A percentile compares a stretch with the other conserved stretches of the same genome.
These are phyloP conservation scores for Sapria himalayana DNA, from an alignment of 345 rosid species.

Conservation along the genomic window DNA sequence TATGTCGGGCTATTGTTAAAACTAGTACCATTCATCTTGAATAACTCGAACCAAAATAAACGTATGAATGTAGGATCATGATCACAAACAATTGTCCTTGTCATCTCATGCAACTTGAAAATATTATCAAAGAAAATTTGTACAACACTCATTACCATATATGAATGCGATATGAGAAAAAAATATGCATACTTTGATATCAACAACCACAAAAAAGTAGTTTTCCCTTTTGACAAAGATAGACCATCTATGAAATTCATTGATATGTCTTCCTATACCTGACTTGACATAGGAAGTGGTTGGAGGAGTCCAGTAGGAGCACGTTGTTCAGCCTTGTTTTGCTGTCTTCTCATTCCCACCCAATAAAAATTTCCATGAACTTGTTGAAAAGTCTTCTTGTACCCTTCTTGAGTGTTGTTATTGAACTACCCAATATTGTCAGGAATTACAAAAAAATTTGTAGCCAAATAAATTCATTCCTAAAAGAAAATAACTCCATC, in stretches of 20 bases:
- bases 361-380: not conserved
- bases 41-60: not conserved
- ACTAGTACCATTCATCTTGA: not conserved
- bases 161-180: not conserved
- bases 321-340: not conserved
- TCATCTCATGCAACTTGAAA: not conserved
- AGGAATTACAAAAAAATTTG: not conserved
- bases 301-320: not conserved
- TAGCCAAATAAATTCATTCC: not conserved
- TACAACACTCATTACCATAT: not conserved
- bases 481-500: not conserved
- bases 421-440: not conserved
- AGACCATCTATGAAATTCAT: not conserved
- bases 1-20: not conserved
- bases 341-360: not conserved
- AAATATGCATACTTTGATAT: not conserved
- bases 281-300: not conserved
- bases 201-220: not conserved
- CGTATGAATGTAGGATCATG: not conserved
- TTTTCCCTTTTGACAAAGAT: not conserved
- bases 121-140: not conserved
- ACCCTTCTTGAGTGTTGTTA: not conserved
- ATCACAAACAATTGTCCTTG: not conserved
- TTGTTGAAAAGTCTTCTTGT: not conserved
- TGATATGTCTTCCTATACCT: not conserved